Conservation (phyloP, 1,284 basidiomycete genomes). For the Exobasidium cylindrosporum region DNA sequence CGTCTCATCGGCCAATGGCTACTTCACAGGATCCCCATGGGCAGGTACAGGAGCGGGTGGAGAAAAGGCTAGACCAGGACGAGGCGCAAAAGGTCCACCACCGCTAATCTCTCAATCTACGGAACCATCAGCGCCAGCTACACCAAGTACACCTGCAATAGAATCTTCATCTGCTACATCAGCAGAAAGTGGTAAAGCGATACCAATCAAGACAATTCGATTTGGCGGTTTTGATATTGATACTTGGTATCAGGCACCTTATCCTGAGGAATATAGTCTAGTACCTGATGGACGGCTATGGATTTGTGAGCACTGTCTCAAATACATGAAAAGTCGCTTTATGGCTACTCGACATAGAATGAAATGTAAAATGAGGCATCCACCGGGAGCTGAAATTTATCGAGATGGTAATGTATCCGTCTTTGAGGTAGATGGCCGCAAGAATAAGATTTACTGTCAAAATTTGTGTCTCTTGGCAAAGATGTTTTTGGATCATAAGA, state of each 20-base stretch:
- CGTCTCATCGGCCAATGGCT: conserved; percentile 7
- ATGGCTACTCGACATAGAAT: conserved; percentile 82
- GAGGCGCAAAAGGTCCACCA: conserved; percentile 5
- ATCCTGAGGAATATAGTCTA: conserved; percentile 93
- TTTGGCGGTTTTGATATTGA: conserved; percentile 94
- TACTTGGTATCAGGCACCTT: conserved; percentile 98
- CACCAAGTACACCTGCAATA: conserved; percentile 2
- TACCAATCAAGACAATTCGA: conserved; percentile 63
- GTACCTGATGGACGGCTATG: conserved; percentile 89
- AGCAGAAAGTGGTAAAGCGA: conserved; percentile 43
- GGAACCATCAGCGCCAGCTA: conserved; percentile 4
- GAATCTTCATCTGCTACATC: conserved; percentile 20
- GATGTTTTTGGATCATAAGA: conserved; percentile 99
- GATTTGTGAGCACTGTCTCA: conserved; percentile 97
- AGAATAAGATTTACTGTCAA: conserved; percentile 89
- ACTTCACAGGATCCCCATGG: conserved; percentile 20
- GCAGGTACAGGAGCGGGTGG: conserved; percentile 16
- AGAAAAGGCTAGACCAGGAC: background rate
- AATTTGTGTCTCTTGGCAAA: conserved; percentile 95
- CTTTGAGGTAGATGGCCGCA: conserved; percentile 96
- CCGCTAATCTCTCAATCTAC: background rate
- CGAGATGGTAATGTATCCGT: conserved; percentile 93
- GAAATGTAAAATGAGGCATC: conserved; percentile 86
- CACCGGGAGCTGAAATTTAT: conserved; percentile 98
- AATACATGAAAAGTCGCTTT: conserved; percentile 96